Conservation (phyloP, 345 rosid genomes). For the Linum lewisii region DNA sequence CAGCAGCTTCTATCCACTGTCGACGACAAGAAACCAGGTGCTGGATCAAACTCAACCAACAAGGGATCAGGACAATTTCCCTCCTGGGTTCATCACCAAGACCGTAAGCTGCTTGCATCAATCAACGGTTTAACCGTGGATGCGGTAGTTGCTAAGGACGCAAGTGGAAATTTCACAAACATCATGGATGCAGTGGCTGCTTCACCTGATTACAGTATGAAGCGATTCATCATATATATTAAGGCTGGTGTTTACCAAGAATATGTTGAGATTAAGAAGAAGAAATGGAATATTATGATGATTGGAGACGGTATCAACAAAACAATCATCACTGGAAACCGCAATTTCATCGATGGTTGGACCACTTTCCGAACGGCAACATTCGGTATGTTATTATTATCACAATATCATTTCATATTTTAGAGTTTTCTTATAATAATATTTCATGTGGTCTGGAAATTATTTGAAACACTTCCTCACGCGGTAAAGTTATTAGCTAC, state of each 20-base stretch:
- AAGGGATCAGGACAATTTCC: neutral
- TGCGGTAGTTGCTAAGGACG: conserved; percentile 21
- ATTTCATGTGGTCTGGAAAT: neutral
- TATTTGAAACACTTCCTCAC: too few relatives aligned
- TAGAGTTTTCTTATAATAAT: too few relatives aligned
- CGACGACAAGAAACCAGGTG: neutral
- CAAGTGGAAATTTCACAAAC: conserved; percentile 21
- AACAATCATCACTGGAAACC: conserved; percentile 32
- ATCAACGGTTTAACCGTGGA: conserved; percentile 14
- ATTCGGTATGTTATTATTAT: conserved; percentile 24
- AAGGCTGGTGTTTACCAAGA: conserved; percentile 30
- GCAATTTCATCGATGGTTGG: conserved; percentile 25
- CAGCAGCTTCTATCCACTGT: neutral
- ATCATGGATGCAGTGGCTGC: conserved; percentile 21
- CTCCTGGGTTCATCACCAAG: neutral
- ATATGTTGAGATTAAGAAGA: conserved; percentile 23
- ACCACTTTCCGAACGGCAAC: conserved; percentile 28
- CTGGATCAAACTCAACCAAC: neutral
- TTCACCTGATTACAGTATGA: conserved; percentile 16
- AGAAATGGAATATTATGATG: conserved; percentile 28
- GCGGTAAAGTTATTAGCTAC: too few relatives aligned
- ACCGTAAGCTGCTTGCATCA: neutral
- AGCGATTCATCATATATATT: conserved; percentile 12
- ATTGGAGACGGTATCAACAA: conserved; percentile 30
- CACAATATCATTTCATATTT: too few relatives aligned